Evolutionary conservation across 73 alveolate genomes (phyloP).

Genomic region (Urostyla sp.): DNA sequence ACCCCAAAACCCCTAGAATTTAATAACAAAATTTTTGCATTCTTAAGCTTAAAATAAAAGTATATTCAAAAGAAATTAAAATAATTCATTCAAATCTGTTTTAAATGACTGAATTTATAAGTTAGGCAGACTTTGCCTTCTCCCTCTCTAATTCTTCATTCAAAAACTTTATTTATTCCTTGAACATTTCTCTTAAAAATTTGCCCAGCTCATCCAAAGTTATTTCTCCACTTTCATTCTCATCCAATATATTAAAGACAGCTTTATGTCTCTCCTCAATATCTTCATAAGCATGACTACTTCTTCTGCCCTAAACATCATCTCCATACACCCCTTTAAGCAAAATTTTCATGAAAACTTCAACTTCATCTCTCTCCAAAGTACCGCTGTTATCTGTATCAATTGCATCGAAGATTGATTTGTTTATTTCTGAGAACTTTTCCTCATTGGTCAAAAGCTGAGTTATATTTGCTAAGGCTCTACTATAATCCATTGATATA

Average conservation of each 20-base stretch:
- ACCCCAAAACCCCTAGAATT: too few species aligned
- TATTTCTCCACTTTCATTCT: constrained; percentile 75
- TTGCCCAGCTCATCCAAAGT: constrained; percentile 78
- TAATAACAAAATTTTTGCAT: too few species aligned
- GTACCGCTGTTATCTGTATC: constrained; percentile 76
- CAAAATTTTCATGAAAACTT: constrained; percentile 59
- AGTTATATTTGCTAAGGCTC: constrained; percentile 61
- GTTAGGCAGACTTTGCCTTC: not conserved
- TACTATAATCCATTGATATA: constrained; percentile 49
- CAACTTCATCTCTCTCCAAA: constrained; percentile 70
- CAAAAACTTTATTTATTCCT: constrained; percentile 65
- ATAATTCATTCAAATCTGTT: not conserved
- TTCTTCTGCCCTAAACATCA: not conserved
- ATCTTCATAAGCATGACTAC: too few species aligned
- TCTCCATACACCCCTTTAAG: constrained; percentile 67
- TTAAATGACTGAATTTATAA: too few species aligned
- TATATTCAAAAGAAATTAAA: too few species aligned
- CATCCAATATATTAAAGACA: constrained; percentile 67
- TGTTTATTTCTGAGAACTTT: constrained; percentile 68
- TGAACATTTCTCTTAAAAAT: constrained; percentile 69
- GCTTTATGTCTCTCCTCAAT: constrained; percentile 65
- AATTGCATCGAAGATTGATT: constrained; percentile 71
- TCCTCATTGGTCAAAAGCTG: constrained; percentile 68
- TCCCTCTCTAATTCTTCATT: constrained; percentile 55
- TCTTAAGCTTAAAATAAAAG: not conserved